These are phyloP conservation scores for Leccinum rimulosum DNA, from an alignment of 768 basidiomycete species.

Conservation along the genomic window DNA sequence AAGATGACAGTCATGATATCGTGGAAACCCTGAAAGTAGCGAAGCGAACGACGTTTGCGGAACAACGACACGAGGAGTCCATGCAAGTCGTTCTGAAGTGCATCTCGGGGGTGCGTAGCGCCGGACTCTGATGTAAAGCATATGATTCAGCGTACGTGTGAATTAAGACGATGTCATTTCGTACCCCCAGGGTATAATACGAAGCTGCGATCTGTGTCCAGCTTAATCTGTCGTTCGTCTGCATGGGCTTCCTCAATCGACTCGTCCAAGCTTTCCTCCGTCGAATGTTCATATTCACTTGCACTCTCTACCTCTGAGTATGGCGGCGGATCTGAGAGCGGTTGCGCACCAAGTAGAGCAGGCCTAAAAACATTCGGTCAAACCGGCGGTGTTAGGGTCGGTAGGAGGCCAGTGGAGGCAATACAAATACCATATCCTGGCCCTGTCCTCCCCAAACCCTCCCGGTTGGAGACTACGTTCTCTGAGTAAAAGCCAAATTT, in stretches of 20 bases:
- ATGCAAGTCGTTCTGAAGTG: conserved; percentile 65
- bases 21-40: conserved; percentile 93
- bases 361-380: conserved; percentile 23
- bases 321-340: conserved; percentile 34
- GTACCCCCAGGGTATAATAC: conserved; percentile 89
- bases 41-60: conserved; percentile 65
- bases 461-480: conserved; percentile 49
- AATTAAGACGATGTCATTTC: conserved; percentile 13
- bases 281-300: conserved; percentile 1
- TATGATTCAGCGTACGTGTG: conserved; percentile 7
- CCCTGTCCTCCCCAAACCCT: conserved; percentile 62
- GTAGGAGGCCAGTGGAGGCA: conserved; percentile 3
- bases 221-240: conserved; percentile 83
- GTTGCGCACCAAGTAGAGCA: conserved; percentile 37
- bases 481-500: conserved; percentile 49
- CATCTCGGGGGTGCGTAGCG: conserved; percentile 35
- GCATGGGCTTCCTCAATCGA: conserved; percentile 40
- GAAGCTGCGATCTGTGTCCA: conserved; percentile 92
- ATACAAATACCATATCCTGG: conserved; percentile 51
- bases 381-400: conserved; percentile 13
- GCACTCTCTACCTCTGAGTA: conserved; percentile 23
- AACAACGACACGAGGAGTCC: conserved; percentile 73
- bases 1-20: conserved; percentile 86
- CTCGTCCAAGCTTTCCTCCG: not conserved
- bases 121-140: conserved; percentile 17